Evolutionary conservation across 2,329 filamentous ascomycete species (phyloP).

Genomic region (Iodosphaeria phyllophila): DNA sequence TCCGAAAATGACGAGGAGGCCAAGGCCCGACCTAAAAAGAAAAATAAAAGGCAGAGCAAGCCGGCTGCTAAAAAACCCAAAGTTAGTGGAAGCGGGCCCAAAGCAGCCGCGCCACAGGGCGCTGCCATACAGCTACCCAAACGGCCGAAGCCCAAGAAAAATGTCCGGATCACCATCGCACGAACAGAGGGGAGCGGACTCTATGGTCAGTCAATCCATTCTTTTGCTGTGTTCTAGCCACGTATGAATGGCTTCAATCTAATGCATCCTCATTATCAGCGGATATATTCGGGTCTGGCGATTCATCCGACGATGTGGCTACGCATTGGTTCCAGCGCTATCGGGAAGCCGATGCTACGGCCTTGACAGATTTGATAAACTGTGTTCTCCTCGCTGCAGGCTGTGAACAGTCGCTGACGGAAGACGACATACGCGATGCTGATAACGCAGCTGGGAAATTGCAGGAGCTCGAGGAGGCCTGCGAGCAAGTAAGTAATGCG

Average conservation of each 20-base stretch:
- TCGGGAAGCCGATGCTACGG: conserved; percentile 29
- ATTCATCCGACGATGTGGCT: conserved; percentile 34
- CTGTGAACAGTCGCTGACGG: conserved; percentile 59
- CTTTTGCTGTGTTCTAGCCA: conserved; percentile 11
- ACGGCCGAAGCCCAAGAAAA: conserved; percentile 38
- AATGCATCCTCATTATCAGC: conserved; percentile 19
- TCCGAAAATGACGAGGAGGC: conserved; percentile 27
- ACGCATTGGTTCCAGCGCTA: conserved; percentile 42
- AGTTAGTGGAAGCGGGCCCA: conserved; percentile 32
- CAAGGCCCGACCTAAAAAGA: conserved; percentile 16
- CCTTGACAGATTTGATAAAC: conserved; percentile 45
- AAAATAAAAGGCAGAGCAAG: conserved; percentile 29
- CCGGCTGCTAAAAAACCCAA: conserved; percentile 46
- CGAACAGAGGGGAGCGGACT: conserved; percentile 32
- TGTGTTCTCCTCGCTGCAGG: conserved; percentile 56
- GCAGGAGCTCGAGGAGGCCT: conserved; percentile 71
- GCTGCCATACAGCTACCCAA: conserved; percentile 21
- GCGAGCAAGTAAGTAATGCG: conserved; percentile 47
- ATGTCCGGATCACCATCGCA: conserved; percentile 29
- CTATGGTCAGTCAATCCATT: conserved; percentile 30
- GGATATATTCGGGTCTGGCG: conserved; percentile 43
- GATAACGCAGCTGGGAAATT: conserved; percentile 70
- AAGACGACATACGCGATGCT: conserved; percentile 72
- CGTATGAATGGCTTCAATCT: conserved; percentile 2
- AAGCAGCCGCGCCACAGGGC: conserved; percentile 12